Base-by-base conservation (phyloP, 2,329 filamentous ascomycete species). In the Neofusicoccum parvum region DNA sequence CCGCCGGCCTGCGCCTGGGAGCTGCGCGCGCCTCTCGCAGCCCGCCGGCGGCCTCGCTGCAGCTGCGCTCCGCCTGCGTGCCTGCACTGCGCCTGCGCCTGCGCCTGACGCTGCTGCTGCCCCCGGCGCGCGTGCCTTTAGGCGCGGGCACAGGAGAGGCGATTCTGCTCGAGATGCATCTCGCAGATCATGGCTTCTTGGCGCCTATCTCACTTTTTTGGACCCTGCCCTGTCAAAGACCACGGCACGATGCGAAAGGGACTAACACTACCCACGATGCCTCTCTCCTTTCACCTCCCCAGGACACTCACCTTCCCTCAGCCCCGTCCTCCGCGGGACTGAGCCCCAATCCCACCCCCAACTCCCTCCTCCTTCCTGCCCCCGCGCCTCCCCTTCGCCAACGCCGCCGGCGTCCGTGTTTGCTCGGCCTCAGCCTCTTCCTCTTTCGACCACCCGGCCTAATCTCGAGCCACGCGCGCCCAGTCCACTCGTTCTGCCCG, bases 251-350 rank as follows among this genome's bases (percentile, higher is more conserved):
- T 65, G 62, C 62, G 50, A 58, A 64, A 56, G 50, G 50, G 51
- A 65, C 62, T 65, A 65, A 65, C 51, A 58, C 62, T 65, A 49
- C 62, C 62, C 62, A 78, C 75, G 75, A 78, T 77, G 74, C 70
- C 69, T 70, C 68, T 70, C 73, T 72, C 73, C 74, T 74, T 74
- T 72, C 71, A 72, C 74, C 74, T 77, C 72, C 72, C 69, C 74
- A 80, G 79, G 79, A 76, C 77, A 70, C 71, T 76, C 73, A 72
- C 78, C 71, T 76, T 75, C 77, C 78, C 79, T 79, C 80, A 80
- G 79, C 78, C 79, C 78, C 79, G 80, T 80, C 79, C 77, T 75
- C 80, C 80, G 77, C 79, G 80, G 80, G 80, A 80, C 77, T 83
- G 81, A 83, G 74, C 73, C 68, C 67, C 64, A 65, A 65, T 58